Percentiles rank a stretch among this genome's conserved stretches.
phyloP scores from a whole-genome alignment of 441 rosid genomes.

The Omphalea diandra region DNA sequence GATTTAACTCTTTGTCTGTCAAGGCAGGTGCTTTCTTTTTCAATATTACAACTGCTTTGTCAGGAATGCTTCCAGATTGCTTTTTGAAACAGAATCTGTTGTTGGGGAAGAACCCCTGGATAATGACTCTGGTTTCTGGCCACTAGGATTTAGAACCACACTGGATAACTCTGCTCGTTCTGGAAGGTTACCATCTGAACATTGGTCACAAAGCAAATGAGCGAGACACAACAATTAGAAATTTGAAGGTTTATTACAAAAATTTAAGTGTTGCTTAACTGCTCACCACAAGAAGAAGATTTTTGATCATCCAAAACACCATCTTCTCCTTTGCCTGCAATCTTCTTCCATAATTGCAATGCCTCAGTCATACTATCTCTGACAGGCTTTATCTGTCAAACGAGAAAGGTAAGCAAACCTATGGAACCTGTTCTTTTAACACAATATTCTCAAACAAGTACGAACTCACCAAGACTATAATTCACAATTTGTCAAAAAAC shows the following conservation, averaged over 20 bases:
- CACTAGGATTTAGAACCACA: conserved; percentile 44
- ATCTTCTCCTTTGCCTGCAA: conserved; percentile 72
- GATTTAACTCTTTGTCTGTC: conserved; percentile 82
- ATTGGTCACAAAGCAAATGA: conserved; percentile 19
- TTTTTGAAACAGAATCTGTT: conserved; percentile 49
- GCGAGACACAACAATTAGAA: background rate
- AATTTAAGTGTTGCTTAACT: conserved; percentile 12
- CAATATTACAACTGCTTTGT: conserved; percentile 76
- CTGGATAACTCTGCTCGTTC: conserved; percentile 39
- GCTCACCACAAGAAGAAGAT: conserved; percentile 53
- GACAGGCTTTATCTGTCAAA: conserved; percentile 82
- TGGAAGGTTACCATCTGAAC: conserved; percentile 37
- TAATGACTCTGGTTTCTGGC: conserved; percentile 40
- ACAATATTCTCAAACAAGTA: background rate
- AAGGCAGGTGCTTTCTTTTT: conserved; percentile 87
- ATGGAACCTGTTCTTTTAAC: background rate
- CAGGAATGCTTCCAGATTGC: conserved; percentile 62
- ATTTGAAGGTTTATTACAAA: conserved; percentile 2
- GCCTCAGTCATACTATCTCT: conserved; percentile 98
- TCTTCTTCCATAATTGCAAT: conserved; percentile 84
- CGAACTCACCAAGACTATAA: background rate
- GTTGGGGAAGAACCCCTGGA: conserved; percentile 45
- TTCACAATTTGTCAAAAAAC: background rate
- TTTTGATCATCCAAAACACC: conserved; percentile 65
- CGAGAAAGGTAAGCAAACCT: conserved; percentile 14